Conservation (phyloP, 2,329 filamentous ascomycete species). For the Colletotrichum horii region DNA sequence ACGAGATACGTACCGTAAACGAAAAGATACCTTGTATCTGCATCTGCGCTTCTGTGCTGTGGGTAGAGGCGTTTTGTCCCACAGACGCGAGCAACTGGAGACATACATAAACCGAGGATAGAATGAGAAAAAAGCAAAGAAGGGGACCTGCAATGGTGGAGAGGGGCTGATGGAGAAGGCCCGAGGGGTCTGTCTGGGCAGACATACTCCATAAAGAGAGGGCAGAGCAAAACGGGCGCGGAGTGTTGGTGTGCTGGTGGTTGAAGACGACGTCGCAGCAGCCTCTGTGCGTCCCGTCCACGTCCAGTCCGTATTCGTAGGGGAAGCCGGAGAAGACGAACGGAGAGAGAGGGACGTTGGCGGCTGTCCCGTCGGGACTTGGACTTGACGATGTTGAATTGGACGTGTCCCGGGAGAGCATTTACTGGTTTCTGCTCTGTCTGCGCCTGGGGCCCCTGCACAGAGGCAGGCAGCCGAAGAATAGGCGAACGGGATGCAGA, state of each 20-base stretch:
- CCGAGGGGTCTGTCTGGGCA: not conserved
- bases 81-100: not conserved
- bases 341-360: not conserved
- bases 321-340: not conserved
- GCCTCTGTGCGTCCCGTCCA: not conserved
- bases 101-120: not conserved
- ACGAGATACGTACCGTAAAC: not conserved
- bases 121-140: constrained; percentile 1
- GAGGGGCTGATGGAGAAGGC: not conserved
- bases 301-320: not conserved
- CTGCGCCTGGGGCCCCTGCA: not conserved
- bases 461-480: constrained; percentile 2
- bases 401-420: not conserved
- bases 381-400: not conserved
- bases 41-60: not conserved
- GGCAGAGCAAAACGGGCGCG: not conserved
- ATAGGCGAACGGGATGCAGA: constrained; percentile 11
- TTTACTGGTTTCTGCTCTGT: not conserved
- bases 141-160: not conserved
- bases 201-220: not conserved
- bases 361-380: not conserved
- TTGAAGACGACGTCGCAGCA: not conserved
- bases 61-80: constrained; percentile 1
- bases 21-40: not conserved
- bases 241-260: not conserved